A percentile compares a stretch with the other conserved stretches of the same genome.
These are phyloP conservation scores for Hypholoma fasciculare DNA, from an alignment of 768 basidiomycete genomes.

Conservation along the genomic window DNA sequence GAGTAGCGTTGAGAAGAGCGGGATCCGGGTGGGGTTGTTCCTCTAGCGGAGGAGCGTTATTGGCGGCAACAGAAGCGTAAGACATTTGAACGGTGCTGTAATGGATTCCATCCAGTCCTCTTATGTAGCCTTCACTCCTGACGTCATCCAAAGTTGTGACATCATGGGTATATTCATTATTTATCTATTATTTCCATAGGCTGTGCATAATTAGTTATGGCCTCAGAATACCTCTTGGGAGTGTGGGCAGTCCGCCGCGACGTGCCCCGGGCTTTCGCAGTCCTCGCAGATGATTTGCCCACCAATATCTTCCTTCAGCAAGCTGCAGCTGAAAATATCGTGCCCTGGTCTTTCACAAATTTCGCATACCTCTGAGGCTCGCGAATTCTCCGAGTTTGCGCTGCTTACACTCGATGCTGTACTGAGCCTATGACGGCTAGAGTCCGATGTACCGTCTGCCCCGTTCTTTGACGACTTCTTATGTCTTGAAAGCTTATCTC, in stretches of 20 bases:
- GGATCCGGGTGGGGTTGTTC: conserved; percentile 67
- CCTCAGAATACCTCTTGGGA: conserved; percentile 82
- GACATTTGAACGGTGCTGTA: conserved; percentile 48
- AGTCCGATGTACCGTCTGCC: conserved; percentile 33
- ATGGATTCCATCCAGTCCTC: not conserved
- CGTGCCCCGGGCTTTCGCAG: conserved; percentile 80
- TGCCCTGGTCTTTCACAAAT: conserved; percentile 86
- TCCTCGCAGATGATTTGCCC: conserved; percentile 69
- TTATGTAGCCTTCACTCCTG: conserved; percentile 6
- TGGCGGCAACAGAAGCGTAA: conserved; percentile 67
- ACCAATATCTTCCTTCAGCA: conserved; percentile 56
- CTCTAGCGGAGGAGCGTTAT: conserved; percentile 51
- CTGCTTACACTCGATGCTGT: conserved; percentile 22
- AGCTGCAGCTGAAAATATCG: conserved; percentile 82
- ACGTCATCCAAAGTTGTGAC: conserved; percentile 20
- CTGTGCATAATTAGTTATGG: conserved; percentile 15
- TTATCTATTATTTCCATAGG: conserved; percentile 9
- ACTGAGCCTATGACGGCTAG: conserved; percentile 26
- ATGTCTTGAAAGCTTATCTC: conserved; percentile 66
- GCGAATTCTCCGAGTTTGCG: conserved; percentile 20
- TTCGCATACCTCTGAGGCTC: conserved; percentile 60
- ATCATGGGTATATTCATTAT: conserved; percentile 25
- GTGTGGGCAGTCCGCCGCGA: conserved; percentile 77
- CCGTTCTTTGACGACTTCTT: conserved; percentile 58
- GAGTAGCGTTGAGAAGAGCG: conserved; percentile 56